Base-by-base conservation (phyloP, 2,329 filamentous ascomycete species). In the Acephala macrosclerotiorum region DNA sequence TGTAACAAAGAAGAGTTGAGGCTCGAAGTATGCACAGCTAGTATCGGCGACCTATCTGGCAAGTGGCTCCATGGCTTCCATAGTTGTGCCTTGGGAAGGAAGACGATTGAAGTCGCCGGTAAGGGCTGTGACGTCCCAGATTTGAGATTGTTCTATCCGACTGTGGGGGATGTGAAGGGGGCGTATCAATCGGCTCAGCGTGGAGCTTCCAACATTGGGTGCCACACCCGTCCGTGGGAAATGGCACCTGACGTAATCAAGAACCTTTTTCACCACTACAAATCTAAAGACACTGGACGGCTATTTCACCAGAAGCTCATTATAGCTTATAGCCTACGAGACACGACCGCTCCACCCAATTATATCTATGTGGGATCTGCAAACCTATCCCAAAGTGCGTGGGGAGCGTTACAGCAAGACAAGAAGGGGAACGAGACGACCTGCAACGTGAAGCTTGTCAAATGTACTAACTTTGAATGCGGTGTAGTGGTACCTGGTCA, bases 291-390 rank as follows among this genome's bases (percentile, higher is more conserved):
- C 22, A 45, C 29, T 3, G 64, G 64, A 29, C 58, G 61, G 33
- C 51, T 66, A 25, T 63, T 63, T 53, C 64, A 66, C 49, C 64
- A 66, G 42, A 66, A 66, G 58, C 58, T 67, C 12, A 62, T 67
- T 25, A n/a, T 67, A 18, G 61, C 65, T 20, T 67, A 67, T 33
- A 60, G 60, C 36, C 61, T 61, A 1, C 22, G 3, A 35, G 61
- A 67, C 55, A 18, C 42, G 29, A 60, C 26, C 8, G 59, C 58
- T 5, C 20, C 35, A 22, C 65, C 61, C 0, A 64, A 64, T 35
- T 67, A 49, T 25, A 36, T 67, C 47, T 67, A 67, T 40, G 51
- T 67, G 22, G 65, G 65, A 7, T 67, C 65, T 14, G 61, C 61
- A 36, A 67, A 67, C 35, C 36, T 67, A 18, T 67, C 65, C 9